Conservation (phyloP, 768 basidiomycete genomes). For the Suillus lakei region DNA sequence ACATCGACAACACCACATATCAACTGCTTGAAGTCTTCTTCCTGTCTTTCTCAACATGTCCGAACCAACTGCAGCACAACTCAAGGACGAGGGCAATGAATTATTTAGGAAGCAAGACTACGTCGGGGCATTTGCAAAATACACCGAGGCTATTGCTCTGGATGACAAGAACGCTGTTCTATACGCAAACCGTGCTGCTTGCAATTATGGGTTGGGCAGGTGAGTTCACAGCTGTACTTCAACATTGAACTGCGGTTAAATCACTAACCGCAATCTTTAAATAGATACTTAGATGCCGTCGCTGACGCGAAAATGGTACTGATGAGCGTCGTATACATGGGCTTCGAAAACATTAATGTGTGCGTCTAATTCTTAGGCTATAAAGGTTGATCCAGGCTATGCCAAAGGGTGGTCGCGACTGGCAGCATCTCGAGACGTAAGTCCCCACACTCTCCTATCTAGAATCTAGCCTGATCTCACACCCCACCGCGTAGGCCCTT, state of each 20-base stretch:
- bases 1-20: background rate
- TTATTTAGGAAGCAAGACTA: slow-evolving; percentile 40
- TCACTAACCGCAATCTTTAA: background rate
- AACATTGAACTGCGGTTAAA: background rate
- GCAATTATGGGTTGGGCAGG: slow-evolving; percentile 41
- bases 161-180: slow-evolving; percentile 45
- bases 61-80: background rate
- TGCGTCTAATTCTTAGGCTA: slow-evolving; percentile 39
- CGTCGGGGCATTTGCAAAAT: slow-evolving; percentile 42
- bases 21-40: background rate
- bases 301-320: slow-evolving; percentile 8
- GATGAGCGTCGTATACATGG: background rate
- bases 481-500: slow-evolving; percentile 12
- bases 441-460: background rate
- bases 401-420: slow-evolving; percentile 48
- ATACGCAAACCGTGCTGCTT: slow-evolving; percentile 50
- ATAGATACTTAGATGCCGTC: slow-evolving; percentile 8
- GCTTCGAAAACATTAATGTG: no score
- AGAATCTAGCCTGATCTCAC: background rate
- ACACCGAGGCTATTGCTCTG: slow-evolving; percentile 46
- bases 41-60: background rate
- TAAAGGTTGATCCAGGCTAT: slow-evolving; percentile 43
- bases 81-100: slow-evolving; percentile 49
- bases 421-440: slow-evolving; percentile 38
- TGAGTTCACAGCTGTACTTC: slow-evolving; percentile 12